Conservation (phyloP, 2,329 filamentous ascomycete genomes). For the Exophiala lecanii-corni region DNA sequence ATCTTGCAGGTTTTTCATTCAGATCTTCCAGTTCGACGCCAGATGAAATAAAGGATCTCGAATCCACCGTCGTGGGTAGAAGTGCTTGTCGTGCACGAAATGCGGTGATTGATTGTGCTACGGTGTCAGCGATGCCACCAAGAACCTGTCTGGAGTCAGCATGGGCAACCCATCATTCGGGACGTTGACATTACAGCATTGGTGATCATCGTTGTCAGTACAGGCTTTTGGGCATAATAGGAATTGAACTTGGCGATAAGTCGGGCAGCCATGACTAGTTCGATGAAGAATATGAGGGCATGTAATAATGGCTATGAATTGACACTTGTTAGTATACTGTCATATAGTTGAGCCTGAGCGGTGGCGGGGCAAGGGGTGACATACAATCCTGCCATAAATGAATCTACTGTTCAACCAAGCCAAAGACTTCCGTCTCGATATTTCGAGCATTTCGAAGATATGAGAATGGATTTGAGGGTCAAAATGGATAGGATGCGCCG, state of each 20-base stretch:
- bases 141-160: conserved; percentile 16
- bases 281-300: conserved; percentile 74
- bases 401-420: conserved; percentile 45
- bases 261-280: conserved; percentile 80
- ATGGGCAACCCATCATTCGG: neutral
- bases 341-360: too few relatives aligned
- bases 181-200: conserved; percentile 64
- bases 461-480: conserved; percentile 22
- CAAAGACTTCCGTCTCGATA: conserved; percentile 38
- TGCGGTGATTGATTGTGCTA: conserved; percentile 86
- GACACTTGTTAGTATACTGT: too few relatives aligned
- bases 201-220: conserved; percentile 98
- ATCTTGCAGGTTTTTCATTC: conserved; percentile 68
- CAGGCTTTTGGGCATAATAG: conserved; percentile 88
- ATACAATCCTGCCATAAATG: conserved; percentile 34
- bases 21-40: conserved; percentile 86
- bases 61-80: conserved; percentile 44
- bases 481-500: conserved; percentile 14
- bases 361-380: too few relatives aligned
- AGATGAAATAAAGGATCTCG: conserved; percentile 48
- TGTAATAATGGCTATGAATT: conserved; percentile 78
- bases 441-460: conserved; percentile 37
- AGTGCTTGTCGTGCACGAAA: conserved; percentile 60
- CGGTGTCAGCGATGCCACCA: conserved; percentile 74
- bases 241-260: conserved; percentile 84